These are phyloP conservation scores for Ceratobasidium sp. DNA, from an alignment of 1,284 basidiomycete genomes.

Conservation along the genomic window DNA sequence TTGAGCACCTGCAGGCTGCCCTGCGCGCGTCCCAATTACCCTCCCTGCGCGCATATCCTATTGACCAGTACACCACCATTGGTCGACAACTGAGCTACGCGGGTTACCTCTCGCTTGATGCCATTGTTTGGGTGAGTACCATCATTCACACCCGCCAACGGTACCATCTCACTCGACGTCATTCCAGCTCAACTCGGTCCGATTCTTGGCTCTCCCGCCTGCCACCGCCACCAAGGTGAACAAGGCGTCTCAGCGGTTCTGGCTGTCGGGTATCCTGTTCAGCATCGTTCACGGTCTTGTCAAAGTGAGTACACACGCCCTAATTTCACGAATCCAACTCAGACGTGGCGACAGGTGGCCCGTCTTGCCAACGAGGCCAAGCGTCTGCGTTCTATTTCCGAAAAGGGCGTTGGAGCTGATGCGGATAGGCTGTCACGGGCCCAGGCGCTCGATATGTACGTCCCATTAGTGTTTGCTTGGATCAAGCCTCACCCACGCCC, in stretches of 20 bases:
- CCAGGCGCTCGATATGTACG: conserved; percentile 67
- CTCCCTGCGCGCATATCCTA: conserved; percentile 58
- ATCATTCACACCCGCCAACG: background rate
- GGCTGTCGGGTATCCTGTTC: conserved; percentile 88
- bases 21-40: conserved; percentile 74
- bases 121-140: conserved; percentile 81
- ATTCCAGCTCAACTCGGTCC: conserved; percentile 71
- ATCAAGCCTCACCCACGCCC: conserved; percentile 29
- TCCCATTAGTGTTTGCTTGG: conserved; percentile 42
- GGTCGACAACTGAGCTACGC: conserved; percentile 91
- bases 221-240: conserved; percentile 73
- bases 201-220: conserved; percentile 72
- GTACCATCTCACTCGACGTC: conserved; percentile 13
- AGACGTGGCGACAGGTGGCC: conserved; percentile 59
- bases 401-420: conserved; percentile 75
- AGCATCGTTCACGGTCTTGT: conserved; percentile 75
- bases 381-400: conserved; percentile 61
- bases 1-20: conserved; percentile 95
- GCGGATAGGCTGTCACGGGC: conserved; percentile 72
- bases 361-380: conserved; percentile 70
- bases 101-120: conserved; percentile 87
- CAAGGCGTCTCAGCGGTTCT: conserved; percentile 85
- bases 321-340: background rate
- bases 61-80: conserved; percentile 85
- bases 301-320: conserved; percentile 63